Base-by-base conservation (phyloP, 1,284 basidiomycete genomes). In the Kalmanozyma brasiliensis region DNA sequence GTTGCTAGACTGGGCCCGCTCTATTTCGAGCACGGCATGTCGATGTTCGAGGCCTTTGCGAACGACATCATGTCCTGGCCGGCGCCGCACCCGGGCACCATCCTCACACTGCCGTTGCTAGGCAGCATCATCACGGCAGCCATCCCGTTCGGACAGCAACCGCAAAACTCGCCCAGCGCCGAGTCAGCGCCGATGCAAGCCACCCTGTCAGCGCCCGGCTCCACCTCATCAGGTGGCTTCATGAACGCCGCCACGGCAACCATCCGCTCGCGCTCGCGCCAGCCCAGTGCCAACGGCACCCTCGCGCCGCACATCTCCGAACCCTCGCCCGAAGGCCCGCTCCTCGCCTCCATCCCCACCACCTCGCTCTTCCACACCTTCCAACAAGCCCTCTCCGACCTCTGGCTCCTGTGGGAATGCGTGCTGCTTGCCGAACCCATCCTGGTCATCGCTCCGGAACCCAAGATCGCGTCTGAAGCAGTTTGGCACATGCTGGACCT, bases 381-480 rank as follows among this genome's bases (percentile, higher is more conserved):
- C 56, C 70, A 68, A 37, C 77, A 74, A 7, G 81, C 85, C 4
- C 88, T 90, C 1, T 87, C 91, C 0, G 89, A 91, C 1, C 79
- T 96, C 16, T 83, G 86, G 19, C 86, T 92, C 0, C 90, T 95
- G 66, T 89, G 90, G 74, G 87, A 89, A 1, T 89, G 89, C 48
- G 80, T 95, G 16, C 84, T 93, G 49, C 80, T 95, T n/a, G 79
- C 77, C 17, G 75, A 79, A 94, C 94, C 94, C 0, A 86, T 98
- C 8, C 84, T 98, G 5, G 85, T 98, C 17, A 94, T 91, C 67
- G 92, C 90, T 2, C 84, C 88, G 0, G 93, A 93, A 55, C 79
- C 63, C 89, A 94, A 77, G 89, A 91, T 33, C 85, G 95, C 17
- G 91, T 93, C 92, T 92, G 93, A 93, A 83, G 75, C 78, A 0